These are phyloP conservation scores for Henckelia pumila DNA, from an alignment of 257 asterid genomes.

Conservation along the genomic window DNA sequence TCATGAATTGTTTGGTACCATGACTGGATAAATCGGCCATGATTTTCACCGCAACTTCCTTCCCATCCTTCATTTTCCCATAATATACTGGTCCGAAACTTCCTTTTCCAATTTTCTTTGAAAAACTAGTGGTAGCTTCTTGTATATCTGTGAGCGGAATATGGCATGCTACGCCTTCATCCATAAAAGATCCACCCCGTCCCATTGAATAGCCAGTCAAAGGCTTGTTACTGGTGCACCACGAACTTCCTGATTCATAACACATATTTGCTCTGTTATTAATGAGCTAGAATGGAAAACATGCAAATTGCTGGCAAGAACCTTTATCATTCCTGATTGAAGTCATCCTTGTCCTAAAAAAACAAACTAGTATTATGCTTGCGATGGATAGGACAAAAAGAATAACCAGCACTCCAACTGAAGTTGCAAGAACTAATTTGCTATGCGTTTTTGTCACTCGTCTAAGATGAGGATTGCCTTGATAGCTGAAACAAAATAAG, in stretches of 20 bases:
- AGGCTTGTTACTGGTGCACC: conserved; percentile 53
- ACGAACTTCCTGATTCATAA: conserved; percentile 48
- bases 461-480: conserved; percentile 66
- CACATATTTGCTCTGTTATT: conserved; percentile 1
- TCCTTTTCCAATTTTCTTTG: conserved; percentile 85
- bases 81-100: conserved; percentile 95
- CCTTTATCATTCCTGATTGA: conserved; percentile 47
- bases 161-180: conserved; percentile 89
- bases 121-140: conserved; percentile 69
- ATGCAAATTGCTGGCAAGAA: conserved; percentile 8
- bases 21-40: conserved; percentile 97
- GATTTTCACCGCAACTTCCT: conserved; percentile 89
- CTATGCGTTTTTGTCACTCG: conserved; percentile 37
- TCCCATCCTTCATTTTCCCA: conserved; percentile 85
- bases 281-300: conserved; percentile 4
- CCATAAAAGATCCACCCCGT: conserved; percentile 77
- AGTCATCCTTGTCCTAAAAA: conserved; percentile 39
- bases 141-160: conserved; percentile 70
- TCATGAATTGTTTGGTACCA: conserved; percentile 79
- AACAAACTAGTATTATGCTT: conserved; percentile 50
- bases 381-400: conserved; percentile 55
- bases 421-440: conserved; percentile 49
- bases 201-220: conserved; percentile 43
- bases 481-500: conserved; percentile 48
- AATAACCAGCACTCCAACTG: conserved; percentile 54